phyloP scores from a whole-genome alignment of 495 filamentous ascomycete genomes.

The Aspergillus incahuasiensis region DNA sequence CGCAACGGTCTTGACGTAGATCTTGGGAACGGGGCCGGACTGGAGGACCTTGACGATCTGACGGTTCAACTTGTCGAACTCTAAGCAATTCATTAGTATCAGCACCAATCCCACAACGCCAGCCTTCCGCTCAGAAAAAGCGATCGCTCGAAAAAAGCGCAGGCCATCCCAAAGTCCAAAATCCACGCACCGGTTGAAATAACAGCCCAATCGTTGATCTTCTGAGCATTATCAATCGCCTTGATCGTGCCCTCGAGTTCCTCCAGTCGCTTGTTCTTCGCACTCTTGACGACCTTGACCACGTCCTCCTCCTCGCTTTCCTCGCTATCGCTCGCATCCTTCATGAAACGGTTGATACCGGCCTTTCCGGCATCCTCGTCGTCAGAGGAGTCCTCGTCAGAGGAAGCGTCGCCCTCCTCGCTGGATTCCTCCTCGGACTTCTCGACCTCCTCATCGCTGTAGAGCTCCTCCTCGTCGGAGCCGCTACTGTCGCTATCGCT shows the following conservation, averaged over 20 bases:
- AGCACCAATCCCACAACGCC: conserved; percentile 3
- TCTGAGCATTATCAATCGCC: conserved; percentile 90
- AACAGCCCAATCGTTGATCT: conserved; percentile 94
- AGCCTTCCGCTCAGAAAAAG: neutral
- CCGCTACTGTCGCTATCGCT: conserved; percentile 71
- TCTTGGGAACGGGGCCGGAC: conserved; percentile 72
- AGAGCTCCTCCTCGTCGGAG: conserved; percentile 89
- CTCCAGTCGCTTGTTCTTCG: conserved; percentile 93
- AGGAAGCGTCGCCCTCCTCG: conserved; percentile 59
- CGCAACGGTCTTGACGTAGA: conserved; percentile 87
- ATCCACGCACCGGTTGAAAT: conserved; percentile 73
- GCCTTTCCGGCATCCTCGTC: conserved; percentile 60
- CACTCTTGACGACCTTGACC: conserved; percentile 84
- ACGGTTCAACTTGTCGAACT: conserved; percentile 97
- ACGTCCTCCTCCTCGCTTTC: conserved; percentile 79
- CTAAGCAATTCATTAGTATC: conserved; percentile 42
- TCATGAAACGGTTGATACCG: conserved; percentile 77
- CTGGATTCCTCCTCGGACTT: conserved; percentile 62
- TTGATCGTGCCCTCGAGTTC: conserved; percentile 86
- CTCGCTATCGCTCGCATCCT: conserved; percentile 69
- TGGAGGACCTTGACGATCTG: conserved; percentile 75
- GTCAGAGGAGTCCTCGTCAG: conserved; percentile 54
- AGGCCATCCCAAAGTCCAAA: neutral
- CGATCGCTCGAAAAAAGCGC: too few relatives aligned
- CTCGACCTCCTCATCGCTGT: conserved; percentile 59